phyloP scores from a whole-genome alignment of 768 basidiomycete species.

The Trametes meyenii region DNA sequence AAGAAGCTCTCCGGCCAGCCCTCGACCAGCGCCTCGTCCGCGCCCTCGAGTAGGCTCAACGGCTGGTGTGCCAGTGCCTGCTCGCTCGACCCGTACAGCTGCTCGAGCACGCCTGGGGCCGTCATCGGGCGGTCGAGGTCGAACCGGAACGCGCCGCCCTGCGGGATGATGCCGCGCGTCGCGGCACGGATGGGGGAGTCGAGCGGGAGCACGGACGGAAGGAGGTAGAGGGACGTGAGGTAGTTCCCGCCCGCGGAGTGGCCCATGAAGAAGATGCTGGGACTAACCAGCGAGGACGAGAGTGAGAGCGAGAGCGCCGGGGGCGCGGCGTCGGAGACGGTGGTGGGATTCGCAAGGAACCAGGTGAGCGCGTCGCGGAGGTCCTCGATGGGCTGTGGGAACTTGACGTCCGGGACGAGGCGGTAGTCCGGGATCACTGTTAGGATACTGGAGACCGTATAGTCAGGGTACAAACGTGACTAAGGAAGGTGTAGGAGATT shows the following conservation, averaged over 20 bases:
- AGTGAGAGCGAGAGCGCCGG: neutral
- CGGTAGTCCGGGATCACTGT: conserved; percentile 74
- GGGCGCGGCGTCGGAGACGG: conserved; percentile 13
- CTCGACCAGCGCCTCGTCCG: conserved; percentile 39
- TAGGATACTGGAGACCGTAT: conserved; percentile 39
- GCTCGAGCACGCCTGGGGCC: conserved; percentile 33
- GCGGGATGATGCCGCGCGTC: conserved; percentile 50
- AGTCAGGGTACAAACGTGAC: neutral
- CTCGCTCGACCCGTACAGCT: conserved; percentile 46
- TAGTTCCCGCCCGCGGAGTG: conserved; percentile 67
- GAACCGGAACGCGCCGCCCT: conserved; percentile 49
- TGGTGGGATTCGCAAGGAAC: conserved; percentile 42
- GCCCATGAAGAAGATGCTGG: conserved; percentile 56
- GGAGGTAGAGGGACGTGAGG: conserved; percentile 47
- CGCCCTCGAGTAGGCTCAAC: conserved; percentile 41
- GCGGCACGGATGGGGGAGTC: conserved; percentile 31
- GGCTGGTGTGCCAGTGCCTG: conserved; percentile 43
- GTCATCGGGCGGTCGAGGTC: neutral
- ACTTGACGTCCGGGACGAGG: conserved; percentile 58
- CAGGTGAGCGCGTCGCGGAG: conserved; percentile 62
- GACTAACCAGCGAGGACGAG: conserved; percentile 13
- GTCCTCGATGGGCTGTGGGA: conserved; percentile 58
- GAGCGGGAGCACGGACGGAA: conserved; percentile 29
- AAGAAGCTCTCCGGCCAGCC: conserved; percentile 51
- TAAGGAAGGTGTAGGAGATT: neutral